These are phyloP conservation scores for Prunus campanulata DNA, from an alignment of 306 rosid species.

Conservation along the genomic window DNA sequence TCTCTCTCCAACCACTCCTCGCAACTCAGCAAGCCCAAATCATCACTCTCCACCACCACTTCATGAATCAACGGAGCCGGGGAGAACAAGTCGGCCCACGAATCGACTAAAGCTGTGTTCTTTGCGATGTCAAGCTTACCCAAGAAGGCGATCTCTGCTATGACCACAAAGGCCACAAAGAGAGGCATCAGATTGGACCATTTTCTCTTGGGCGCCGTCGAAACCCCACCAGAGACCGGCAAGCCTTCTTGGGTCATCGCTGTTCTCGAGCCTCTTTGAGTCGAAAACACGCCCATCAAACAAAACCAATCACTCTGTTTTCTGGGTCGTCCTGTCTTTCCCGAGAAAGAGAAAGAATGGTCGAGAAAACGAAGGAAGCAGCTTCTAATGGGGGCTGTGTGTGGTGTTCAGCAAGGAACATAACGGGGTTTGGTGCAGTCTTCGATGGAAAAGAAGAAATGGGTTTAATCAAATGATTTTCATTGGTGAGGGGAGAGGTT, in stretches of 20 bases:
- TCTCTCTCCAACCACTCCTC: conserved; percentile 85
- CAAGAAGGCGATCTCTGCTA: conserved; percentile 83
- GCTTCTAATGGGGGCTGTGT: too few relatives aligned
- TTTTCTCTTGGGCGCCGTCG: conserved; percentile 47
- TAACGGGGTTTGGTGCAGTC: background rate
- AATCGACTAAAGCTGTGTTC: conserved; percentile 68
- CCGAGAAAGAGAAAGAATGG: conserved; percentile 13
- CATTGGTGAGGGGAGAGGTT: background rate
- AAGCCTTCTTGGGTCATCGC: conserved; percentile 45
- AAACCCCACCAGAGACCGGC: conserved; percentile 32
- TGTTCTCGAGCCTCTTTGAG: conserved; percentile 62
- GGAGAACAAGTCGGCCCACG: conserved; percentile 63
- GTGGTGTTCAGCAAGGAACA: conserved; percentile 2
- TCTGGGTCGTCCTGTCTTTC: background rate
- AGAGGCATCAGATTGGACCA: conserved; percentile 70
- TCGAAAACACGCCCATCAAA: conserved; percentile 54
- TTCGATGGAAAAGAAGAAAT: background rate
- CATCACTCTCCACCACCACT: conserved; percentile 25
- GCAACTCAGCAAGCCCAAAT: conserved; percentile 48
- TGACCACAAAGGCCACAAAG: conserved; percentile 60
- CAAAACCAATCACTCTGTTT: background rate
- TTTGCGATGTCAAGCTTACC: conserved; percentile 77
- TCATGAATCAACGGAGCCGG: conserved; percentile 30
- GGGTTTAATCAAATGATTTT: background rate
- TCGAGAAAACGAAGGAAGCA: background rate